Conservation (phyloP, 345 rosid species). For the Populus davidiana region DNA sequence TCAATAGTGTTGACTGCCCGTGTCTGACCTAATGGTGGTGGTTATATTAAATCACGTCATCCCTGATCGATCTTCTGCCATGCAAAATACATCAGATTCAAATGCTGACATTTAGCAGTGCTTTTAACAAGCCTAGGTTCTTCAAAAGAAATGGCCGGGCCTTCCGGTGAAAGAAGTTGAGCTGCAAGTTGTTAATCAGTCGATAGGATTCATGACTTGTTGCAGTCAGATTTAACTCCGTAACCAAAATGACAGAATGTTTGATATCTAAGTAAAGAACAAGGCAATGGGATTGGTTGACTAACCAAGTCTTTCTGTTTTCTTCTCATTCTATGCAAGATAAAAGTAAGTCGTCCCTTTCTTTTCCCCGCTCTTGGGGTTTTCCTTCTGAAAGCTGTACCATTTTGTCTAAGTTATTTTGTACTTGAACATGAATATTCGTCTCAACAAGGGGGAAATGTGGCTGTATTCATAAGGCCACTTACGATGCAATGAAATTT, state of each 20-base stretch:
- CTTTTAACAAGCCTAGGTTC: neutral
- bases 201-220: conserved; percentile 6
- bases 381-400: conserved; percentile 1
- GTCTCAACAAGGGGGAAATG: neutral
- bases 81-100: conserved; percentile 6
- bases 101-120: neutral
- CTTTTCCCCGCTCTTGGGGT: neutral
- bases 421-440: neutral
- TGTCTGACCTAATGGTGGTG: neutral
- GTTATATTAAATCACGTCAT: neutral
- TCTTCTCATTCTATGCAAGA: conserved; percentile 13
- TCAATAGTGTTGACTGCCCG: conserved; percentile 1
- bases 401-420: neutral
- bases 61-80: conserved; percentile 6
- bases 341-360: neutral
- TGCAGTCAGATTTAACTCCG: conserved; percentile 13
- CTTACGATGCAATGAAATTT: neutral
- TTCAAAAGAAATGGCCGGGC: conserved; percentile 2
- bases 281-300: conserved; percentile 10
- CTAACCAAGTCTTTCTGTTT: neutral
- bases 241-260: neutral
- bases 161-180: conserved; percentile 9
- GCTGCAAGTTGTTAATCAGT: conserved; percentile 22
- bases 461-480: neutral
- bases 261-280: conserved; percentile 6